phyloP scores from a whole-genome alignment of 2,329 filamentous ascomycete genomes.

The Fusarium clavum region DNA sequence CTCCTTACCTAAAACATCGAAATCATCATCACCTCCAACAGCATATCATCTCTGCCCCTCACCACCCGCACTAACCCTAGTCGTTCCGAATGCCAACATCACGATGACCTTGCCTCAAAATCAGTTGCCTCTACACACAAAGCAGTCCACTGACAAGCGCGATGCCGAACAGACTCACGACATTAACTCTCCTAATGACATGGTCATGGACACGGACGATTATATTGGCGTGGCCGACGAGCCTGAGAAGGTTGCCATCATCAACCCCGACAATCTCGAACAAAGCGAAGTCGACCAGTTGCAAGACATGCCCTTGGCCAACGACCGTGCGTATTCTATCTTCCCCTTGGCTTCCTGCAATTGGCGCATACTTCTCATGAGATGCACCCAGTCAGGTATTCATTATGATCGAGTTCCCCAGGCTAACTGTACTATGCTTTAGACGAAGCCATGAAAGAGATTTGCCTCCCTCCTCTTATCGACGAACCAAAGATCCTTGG shows the following conservation, averaged over 20 bases:
- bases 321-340: slow-evolving; percentile 61
- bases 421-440: slow-evolving; percentile 37
- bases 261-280: slow-evolving; percentile 64
- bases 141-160: slow-evolving; percentile 43
- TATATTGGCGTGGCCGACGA: slow-evolving; percentile 63
- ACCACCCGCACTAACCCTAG: slow-evolving; percentile 30
- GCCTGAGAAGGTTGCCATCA: slow-evolving; percentile 65
- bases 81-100: slow-evolving; percentile 40
- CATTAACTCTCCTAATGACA: slow-evolving; percentile 67
- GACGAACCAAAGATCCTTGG: slow-evolving; percentile 84
- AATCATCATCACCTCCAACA: slow-evolving; percentile 29
- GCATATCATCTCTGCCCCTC: slow-evolving; percentile 34
- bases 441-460: slow-evolving; percentile 88
- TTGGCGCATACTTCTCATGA: slow-evolving; percentile 2
- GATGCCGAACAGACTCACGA: slow-evolving; percentile 60
- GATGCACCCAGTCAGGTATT: not conserved
- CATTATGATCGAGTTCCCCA: not conserved
- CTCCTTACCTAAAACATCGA: slow-evolving; percentile 23
- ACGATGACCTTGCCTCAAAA: slow-evolving; percentile 38
- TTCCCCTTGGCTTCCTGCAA: not conserved
- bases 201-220: slow-evolving; percentile 67
- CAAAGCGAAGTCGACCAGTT: slow-evolving; percentile 59
- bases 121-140: slow-evolving; percentile 36
- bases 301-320: slow-evolving; percentile 62
- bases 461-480: slow-evolving; percentile 76